A percentile compares a stretch with the other conserved stretches of the same genome.
phyloP scores from a whole-genome alignment of 306 rosid genomes.

The Mimosa bimucronata region DNA sequence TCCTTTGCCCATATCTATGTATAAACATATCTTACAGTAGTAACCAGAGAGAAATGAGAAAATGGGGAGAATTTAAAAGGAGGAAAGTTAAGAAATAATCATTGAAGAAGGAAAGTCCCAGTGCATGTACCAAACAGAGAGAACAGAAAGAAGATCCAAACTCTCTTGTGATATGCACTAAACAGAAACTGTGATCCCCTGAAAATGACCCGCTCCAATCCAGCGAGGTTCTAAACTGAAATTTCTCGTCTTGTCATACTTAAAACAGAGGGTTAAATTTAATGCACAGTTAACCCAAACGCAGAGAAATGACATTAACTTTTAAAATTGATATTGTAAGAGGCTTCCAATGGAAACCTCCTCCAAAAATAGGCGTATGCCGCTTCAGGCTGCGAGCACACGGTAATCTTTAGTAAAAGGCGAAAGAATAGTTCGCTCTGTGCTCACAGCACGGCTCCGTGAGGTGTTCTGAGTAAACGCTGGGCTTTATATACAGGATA shows the following conservation, averaged over 20 bases:
- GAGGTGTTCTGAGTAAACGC: accelerated
- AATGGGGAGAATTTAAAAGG: too few relatives aligned
- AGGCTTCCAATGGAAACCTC: neutral
- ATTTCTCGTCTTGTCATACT: too few relatives aligned
- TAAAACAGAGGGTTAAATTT: too few relatives aligned
- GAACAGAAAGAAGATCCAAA: neutral
- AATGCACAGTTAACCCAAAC: too few relatives aligned
- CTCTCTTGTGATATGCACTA: neutral
- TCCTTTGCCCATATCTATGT: too few relatives aligned
- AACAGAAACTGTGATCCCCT: neutral
- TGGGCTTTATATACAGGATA: neutral
- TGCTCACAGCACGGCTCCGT: conserved; percentile 14
- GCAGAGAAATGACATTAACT: too few relatives aligned
- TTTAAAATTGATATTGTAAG: neutral
- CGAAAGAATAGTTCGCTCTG: conserved; percentile 29
- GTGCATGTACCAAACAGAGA: neutral
- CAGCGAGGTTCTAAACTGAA: too few relatives aligned
- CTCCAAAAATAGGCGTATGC: conserved; percentile 42
- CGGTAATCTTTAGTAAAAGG: conserved; percentile 44
- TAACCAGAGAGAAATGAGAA: too few relatives aligned
- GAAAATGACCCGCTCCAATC: neutral
- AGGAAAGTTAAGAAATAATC: too few relatives aligned
- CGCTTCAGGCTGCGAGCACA: conserved; percentile 27
- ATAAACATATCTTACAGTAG: too few relatives aligned
- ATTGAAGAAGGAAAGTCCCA: neutral